Percentiles rank a stretch among this genome's conserved stretches.
These are phyloP conservation scores for Chalciporus piperatus DNA, from an alignment of 768 basidiomycete genomes.

Conservation along the genomic window DNA sequence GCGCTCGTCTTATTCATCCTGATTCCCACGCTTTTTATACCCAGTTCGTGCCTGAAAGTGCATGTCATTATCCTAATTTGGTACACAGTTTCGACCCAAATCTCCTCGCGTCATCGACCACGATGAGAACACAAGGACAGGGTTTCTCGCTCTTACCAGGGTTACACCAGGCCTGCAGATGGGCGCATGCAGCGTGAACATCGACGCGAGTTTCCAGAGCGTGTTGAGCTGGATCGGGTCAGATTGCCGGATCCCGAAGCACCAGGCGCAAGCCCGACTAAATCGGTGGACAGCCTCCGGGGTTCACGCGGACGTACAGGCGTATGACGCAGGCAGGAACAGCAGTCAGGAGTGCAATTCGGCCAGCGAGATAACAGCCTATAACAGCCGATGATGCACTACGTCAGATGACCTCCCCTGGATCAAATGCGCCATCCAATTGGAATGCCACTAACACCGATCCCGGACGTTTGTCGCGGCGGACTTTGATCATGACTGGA, in stretches of 20 bases:
- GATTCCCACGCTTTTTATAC: constrained; percentile 31
- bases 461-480: background rate
- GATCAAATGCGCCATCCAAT: constrained; percentile 24
- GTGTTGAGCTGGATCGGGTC: constrained; percentile 9
- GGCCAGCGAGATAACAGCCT: constrained; percentile 11
- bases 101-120: constrained; percentile 11
- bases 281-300: constrained; percentile 23
- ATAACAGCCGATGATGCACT: constrained; percentile 10
- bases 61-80: constrained; percentile 14
- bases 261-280: constrained; percentile 22
- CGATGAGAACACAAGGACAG: constrained; percentile 12
- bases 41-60: constrained; percentile 22
- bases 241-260: constrained; percentile 16
- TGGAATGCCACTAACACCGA: constrained; percentile 8
- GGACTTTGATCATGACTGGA: constrained; percentile 5
- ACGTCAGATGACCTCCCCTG: constrained; percentile 17
- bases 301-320: constrained; percentile 27
- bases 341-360: constrained; percentile 7
- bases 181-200: background rate
- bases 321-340: constrained; percentile 10
- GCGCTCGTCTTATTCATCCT: constrained; percentile 37
- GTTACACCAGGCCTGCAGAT: background rate
- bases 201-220: background rate
- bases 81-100: constrained; percentile 7
- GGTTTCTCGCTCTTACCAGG: constrained; percentile 5